Percentiles rank a stretch among this genome's conserved stretches.
Evolutionary conservation across 1,284 basidiomycete species (phyloP).

Genomic region (Ganoderma sinense): DNA sequence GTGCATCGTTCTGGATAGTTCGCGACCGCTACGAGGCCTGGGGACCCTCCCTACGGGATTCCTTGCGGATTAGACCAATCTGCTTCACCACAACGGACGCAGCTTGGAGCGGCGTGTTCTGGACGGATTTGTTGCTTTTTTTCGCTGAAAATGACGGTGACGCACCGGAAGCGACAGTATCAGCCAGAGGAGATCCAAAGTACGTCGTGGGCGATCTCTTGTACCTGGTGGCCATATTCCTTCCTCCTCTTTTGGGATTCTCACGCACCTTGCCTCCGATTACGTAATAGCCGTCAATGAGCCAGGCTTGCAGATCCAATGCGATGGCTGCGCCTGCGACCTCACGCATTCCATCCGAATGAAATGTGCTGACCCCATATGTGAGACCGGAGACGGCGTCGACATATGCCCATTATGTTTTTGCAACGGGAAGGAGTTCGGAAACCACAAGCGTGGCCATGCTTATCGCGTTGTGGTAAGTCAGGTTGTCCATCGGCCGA

Average conservation of each 20-base stretch:
- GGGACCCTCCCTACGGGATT: slow-evolving; percentile 18
- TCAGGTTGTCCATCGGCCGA: slow-evolving; percentile 18
- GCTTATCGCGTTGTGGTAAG: slow-evolving; percentile 92
- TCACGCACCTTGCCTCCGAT: slow-evolving; percentile 43
- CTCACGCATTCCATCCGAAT: slow-evolving; percentile 91
- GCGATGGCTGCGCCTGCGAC: slow-evolving; percentile 77
- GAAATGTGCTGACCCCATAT: slow-evolving; percentile 87
- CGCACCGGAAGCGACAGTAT: slow-evolving; percentile 76
- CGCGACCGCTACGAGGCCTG: slow-evolving; percentile 3
- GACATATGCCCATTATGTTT: slow-evolving; percentile 93
- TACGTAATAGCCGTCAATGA: slow-evolving; percentile 75
- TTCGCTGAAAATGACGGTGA: slow-evolving; percentile 67
- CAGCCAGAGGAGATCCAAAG: slow-evolving; percentile 80
- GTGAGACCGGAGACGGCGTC: slow-evolving; percentile 79
- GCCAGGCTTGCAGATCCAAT: slow-evolving; percentile 79
- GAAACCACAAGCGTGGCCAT: slow-evolving; percentile 88
- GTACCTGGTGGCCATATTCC: slow-evolving; percentile 37
- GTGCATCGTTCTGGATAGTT: slow-evolving; percentile 5
- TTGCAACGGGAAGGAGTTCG: slow-evolving; percentile 90
- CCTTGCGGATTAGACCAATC: slow-evolving; percentile 7
- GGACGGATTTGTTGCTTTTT: slow-evolving; percentile 21
- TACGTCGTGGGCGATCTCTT: slow-evolving; percentile 46
- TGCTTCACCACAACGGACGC: slow-evolving; percentile 9
- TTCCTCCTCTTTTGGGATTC: slow-evolving; percentile 38
- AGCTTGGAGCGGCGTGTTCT: slow-evolving; percentile 13